These are phyloP conservation scores for Drechslerella dactyloides DNA, from an alignment of 2,329 filamentous ascomycete species.

Conservation along the genomic window DNA sequence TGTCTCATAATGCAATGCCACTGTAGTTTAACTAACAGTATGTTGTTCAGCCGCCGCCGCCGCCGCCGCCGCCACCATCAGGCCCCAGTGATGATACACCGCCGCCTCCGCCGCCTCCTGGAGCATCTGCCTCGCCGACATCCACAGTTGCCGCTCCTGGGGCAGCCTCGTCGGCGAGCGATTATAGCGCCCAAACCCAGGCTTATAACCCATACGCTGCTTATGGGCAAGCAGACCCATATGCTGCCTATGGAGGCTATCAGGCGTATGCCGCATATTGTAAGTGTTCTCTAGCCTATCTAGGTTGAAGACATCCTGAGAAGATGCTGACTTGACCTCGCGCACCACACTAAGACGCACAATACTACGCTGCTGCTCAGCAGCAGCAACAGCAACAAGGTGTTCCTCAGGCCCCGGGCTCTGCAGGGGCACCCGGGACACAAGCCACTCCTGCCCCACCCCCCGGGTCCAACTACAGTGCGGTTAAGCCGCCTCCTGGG, in stretches of 20 bases:
- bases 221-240: conserved; percentile 77
- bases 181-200: conserved; percentile 72
- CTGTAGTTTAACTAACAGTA: conserved; percentile 10
- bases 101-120: conserved; percentile 56
- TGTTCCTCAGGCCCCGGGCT: conserved; percentile 23
- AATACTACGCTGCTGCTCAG: conserved; percentile 40
- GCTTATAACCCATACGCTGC: conserved; percentile 45
- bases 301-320: background rate
- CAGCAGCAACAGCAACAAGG: conserved; percentile 39
- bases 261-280: conserved; percentile 69
- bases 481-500: conserved; percentile 43
- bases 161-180: conserved; percentile 62
- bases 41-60: conserved; percentile 54
- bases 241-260: conserved; percentile 89
- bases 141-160: conserved; percentile 60
- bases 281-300: conserved; percentile 24
- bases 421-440: conserved; percentile 39
- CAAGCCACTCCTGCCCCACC: conserved; percentile 23
- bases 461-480: conserved; percentile 26
- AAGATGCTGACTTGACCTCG: background rate
- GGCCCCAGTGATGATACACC: conserved; percentile 56
- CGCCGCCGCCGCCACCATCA: conserved; percentile 53
- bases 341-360: conserved; percentile 19
- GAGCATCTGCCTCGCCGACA: conserved; percentile 53
- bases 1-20: background rate